Evolutionary conservation across 2,329 filamentous ascomycete genomes (phyloP).

Genomic region (Cercospora zeae-maydis): DNA sequence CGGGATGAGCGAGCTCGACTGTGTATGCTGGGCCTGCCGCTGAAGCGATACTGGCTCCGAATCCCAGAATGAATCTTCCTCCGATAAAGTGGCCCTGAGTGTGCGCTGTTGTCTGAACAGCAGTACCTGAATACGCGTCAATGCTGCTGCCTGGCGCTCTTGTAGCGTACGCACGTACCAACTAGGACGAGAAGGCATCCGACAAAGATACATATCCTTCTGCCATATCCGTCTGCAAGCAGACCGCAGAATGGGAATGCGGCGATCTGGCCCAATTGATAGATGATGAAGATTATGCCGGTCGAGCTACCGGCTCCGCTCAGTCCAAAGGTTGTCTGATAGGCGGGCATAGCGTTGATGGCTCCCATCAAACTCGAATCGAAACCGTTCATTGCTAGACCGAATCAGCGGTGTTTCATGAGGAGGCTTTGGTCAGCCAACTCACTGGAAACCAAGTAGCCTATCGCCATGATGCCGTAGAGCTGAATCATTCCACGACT

Average conservation of each 20-base stretch:
- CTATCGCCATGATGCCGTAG: slow-evolving; percentile 26
- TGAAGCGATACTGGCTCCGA: slow-evolving; percentile 53
- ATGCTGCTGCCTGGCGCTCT: neutral
- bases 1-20: slow-evolving; percentile 59
- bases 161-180: slow-evolving; percentile 30
- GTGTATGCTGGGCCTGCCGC: slow-evolving; percentile 60
- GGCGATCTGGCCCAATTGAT: slow-evolving; percentile 51
- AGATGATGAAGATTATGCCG: slow-evolving; percentile 45
- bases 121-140: slow-evolving; percentile 33
- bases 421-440: neutral
- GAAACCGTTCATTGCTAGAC: slow-evolving; percentile 21
- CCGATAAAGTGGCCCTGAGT: slow-evolving; percentile 52
- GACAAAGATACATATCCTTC: slow-evolving; percentile 55
- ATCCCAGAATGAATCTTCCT: slow-evolving; percentile 41
- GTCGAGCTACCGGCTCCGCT: slow-evolving; percentile 48
- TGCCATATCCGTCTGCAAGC: slow-evolving; percentile 45
- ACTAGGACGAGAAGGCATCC: slow-evolving; percentile 53
- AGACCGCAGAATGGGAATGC: slow-evolving; percentile 47
- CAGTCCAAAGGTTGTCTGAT: slow-evolving; percentile 51
- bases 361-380: slow-evolving; percentile 44
- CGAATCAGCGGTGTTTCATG: neutral
- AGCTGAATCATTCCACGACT: slow-evolving; percentile 27
- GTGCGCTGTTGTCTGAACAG: slow-evolving; percentile 50
- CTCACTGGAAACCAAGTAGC: slow-evolving; percentile 23
- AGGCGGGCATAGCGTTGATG: slow-evolving; percentile 53